These are phyloP conservation scores for Komagataella phaffii DNA, from an alignment of 805 yeast species.

Conservation along the genomic window DNA sequence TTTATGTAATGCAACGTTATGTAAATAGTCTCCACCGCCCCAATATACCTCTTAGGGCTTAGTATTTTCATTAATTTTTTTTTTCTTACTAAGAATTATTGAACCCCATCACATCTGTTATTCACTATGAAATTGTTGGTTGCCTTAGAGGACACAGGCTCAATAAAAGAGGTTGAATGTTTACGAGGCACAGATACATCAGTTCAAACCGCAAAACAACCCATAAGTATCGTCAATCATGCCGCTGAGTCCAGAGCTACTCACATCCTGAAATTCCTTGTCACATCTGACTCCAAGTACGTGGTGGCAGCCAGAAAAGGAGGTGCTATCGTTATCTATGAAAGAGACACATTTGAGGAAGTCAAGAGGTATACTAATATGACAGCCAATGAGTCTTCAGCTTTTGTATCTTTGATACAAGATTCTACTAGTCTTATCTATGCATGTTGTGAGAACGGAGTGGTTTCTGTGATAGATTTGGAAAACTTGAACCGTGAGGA, in stretches of 20 bases:
- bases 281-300: conserved; percentile 16
- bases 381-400: conserved; percentile 14
- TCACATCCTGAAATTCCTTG: conserved; percentile 21
- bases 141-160: conserved; percentile 56
- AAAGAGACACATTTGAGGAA: conserved; percentile 10
- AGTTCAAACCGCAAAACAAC: conserved; percentile 48
- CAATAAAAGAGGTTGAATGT: conserved; percentile 51
- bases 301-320: conserved; percentile 28
- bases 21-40: background rate
- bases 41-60: background rate
- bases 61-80: background rate
- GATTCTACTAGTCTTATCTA: conserved; percentile 12
- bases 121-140: conserved; percentile 39
- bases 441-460: conserved; percentile 20
- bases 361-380: conserved; percentile 7
- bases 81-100: background rate
- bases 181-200: conserved; percentile 71
- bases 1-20: background rate
- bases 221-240: conserved; percentile 29
- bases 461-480: conserved; percentile 13
- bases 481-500: conserved; percentile 4
- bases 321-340: conserved; percentile 28
- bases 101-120: background rate
- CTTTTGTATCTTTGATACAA: conserved; percentile 21
- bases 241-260: conserved; percentile 17